These are phyloP conservation scores for Diaporthe sp. DNA, from an alignment of 2,329 filamentous ascomycete species.

Conservation along the genomic window DNA sequence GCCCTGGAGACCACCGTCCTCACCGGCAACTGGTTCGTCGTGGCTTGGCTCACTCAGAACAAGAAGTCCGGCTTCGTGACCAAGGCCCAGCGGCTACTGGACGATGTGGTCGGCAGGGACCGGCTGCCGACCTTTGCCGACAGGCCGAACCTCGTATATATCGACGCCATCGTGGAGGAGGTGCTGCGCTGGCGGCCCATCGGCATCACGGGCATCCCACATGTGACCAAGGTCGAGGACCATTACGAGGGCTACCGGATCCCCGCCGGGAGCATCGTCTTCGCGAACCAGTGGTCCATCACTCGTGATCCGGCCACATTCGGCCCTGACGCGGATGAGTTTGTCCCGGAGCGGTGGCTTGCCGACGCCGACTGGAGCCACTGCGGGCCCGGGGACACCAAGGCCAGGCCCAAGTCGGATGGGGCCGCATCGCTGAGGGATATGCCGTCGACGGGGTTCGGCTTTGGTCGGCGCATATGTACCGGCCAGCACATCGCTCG, in stretches of 20 bases:
- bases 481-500: constrained; percentile 36
- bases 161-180: constrained; percentile 45
- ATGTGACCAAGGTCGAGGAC: constrained; percentile 47
- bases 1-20: constrained; percentile 24
- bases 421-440: constrained; percentile 13
- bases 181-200: constrained; percentile 45
- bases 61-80: constrained; percentile 15
- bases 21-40: constrained; percentile 25
- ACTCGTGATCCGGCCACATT: constrained; percentile 31
- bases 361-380: background rate
- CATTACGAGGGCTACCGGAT: constrained; percentile 39
- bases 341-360: constrained; percentile 39
- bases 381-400: background rate
- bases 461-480: constrained; percentile 34
- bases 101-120: constrained; percentile 46
- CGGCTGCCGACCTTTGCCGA: constrained; percentile 45
- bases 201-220: constrained; percentile 49
- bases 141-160: constrained; percentile 44
- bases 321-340: constrained; percentile 31
- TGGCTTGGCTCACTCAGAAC: constrained; percentile 23
- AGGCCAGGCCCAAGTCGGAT: constrained; percentile 5
- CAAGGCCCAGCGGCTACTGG: constrained; percentile 48
- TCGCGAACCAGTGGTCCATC: constrained; percentile 38
- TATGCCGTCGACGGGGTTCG: constrained; percentile 32
- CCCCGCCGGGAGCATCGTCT: constrained; percentile 39